Conservation (phyloP, 2,329 filamentous ascomycete species). For the Fusarium sp. region DNA sequence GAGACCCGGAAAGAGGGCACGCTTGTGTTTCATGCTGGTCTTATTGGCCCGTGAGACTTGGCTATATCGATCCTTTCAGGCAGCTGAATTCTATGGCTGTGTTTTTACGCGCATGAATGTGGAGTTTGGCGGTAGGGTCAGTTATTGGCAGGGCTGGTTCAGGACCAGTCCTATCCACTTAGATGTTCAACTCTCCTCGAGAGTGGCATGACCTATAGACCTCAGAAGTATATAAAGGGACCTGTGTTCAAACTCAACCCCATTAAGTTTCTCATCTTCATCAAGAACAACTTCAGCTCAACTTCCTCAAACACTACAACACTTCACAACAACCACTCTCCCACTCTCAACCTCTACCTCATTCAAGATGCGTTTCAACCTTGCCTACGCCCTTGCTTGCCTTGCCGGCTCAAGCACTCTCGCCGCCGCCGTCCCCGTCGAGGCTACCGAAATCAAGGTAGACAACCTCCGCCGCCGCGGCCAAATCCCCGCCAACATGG, state of each 20-base stretch:
- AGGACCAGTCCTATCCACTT: neutral
- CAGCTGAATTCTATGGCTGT: neutral
- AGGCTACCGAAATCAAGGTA: neutral
- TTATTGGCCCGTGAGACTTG: neutral
- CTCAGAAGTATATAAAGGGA: neutral
- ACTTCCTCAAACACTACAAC: neutral
- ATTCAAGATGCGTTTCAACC: neutral
- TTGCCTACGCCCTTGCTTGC: neutral
- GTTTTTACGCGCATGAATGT: neutral
- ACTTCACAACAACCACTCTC: neutral
- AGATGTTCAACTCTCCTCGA: neutral
- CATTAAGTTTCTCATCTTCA: neutral
- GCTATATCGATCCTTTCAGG: neutral
- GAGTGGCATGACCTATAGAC: neutral
- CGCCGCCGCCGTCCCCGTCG: neutral
- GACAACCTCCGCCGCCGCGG: neutral
- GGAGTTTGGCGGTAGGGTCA: neutral
- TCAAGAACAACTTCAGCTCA: neutral
- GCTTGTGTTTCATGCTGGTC: neutral
- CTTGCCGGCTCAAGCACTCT: neutral
- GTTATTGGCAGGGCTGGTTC: neutral
- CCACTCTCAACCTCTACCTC: neutral
- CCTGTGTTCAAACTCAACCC: fast-evolving
- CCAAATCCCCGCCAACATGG: neutral
- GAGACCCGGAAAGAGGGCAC: neutral